These are phyloP conservation scores for Phytophthora idaei DNA, from an alignment of 352 stramenopile genomes.

Conservation along the genomic window DNA sequence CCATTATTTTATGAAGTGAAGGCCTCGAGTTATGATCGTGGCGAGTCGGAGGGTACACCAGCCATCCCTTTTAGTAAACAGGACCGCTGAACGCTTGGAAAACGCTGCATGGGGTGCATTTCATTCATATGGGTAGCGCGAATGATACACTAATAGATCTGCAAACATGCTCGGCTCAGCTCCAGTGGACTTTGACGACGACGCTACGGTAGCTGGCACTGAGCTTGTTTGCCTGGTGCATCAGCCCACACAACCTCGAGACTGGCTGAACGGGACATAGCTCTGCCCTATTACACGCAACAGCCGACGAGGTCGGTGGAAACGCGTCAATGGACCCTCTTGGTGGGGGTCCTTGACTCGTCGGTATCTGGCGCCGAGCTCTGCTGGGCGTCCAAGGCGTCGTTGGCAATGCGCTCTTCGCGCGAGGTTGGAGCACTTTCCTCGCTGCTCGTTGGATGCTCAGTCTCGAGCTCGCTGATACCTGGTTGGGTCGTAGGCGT, in stretches of 20 bases:
- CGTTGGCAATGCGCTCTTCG: background rate
- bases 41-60: no score
- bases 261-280: background rate
- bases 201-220: background rate
- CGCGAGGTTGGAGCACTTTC: constrained; percentile 1
- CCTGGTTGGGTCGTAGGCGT: background rate
- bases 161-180: constrained; percentile 14
- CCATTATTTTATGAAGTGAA: constrained; percentile 36
- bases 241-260: constrained; percentile 1
- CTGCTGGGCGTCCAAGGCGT: constrained; percentile 5
- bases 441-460: constrained; percentile 11
- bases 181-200: background rate
- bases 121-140: constrained; percentile 31
- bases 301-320: background rate
- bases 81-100: background rate
- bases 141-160: constrained; percentile 25
- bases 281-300: background rate
- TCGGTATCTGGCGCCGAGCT: constrained; percentile 4
- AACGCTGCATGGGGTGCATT: constrained; percentile 8
- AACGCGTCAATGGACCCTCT: constrained; percentile 29
- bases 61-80: no score
- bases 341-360: constrained; percentile 13
- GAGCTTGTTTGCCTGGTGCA: background rate
- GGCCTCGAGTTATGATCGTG: background rate
- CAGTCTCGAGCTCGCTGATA: constrained; percentile 5